Conservation (phyloP, 306 rosid genomes). For the Malus orientalis region DNA sequence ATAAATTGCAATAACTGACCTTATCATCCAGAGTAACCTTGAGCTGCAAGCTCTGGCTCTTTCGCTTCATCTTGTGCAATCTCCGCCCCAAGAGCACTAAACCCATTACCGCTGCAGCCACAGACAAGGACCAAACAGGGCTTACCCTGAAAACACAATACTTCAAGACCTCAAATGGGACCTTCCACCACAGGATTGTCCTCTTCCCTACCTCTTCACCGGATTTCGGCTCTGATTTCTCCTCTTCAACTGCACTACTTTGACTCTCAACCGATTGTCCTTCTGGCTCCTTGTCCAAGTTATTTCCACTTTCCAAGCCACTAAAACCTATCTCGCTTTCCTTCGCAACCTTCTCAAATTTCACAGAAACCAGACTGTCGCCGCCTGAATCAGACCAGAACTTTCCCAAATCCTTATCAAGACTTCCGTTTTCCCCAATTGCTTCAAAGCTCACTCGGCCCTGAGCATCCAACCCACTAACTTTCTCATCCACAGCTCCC, state of each 20-base stretch:
- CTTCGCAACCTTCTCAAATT: conserved; percentile 14
- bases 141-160: conserved; percentile 57
- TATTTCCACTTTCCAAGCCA: conserved; percentile 15
- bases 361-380: conserved; percentile 16
- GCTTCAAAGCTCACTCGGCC: conserved; percentile 17
- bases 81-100: conserved; percentile 64
- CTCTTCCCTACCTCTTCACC: conserved; percentile 30
- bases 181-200: conserved; percentile 77
- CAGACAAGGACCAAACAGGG: conserved; percentile 77
- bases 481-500: background rate
- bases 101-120: conserved; percentile 75
- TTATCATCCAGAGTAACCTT: conserved; percentile 85
- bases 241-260: conserved; percentile 16
- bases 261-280: conserved; percentile 14
- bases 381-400: conserved; percentile 39
- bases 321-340: conserved; percentile 5
- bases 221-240: conserved; percentile 19
- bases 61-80: conserved; percentile 64
- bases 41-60: conserved; percentile 66
- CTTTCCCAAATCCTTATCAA: conserved; percentile 14
- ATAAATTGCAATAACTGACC: conserved; percentile 35
- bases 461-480: conserved; percentile 19
- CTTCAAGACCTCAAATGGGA: conserved; percentile 71
- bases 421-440: conserved; percentile 12
- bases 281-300: conserved; percentile 16